Evolutionary conservation across 164 flowering plant species (phyloP).

Genomic region (Sedum album): DNA sequence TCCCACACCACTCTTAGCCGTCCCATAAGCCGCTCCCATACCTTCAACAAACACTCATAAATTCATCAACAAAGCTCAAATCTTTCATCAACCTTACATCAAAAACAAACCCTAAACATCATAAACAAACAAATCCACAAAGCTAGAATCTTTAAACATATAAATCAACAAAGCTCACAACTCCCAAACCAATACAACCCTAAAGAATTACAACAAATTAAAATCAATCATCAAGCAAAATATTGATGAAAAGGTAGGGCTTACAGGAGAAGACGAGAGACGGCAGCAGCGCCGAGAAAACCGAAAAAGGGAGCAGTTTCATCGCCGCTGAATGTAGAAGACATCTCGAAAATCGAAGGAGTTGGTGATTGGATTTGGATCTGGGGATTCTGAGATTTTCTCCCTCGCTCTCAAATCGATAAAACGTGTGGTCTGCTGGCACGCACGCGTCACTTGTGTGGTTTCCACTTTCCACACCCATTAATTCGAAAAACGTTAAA

Average conservation of each 20-base stretch:
- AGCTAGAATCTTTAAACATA: too few relatives aligned
- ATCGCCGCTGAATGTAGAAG: slow-evolving; percentile 6
- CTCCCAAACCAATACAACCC: neutral
- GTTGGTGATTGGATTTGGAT: neutral
- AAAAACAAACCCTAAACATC: too few relatives aligned
- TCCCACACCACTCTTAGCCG: slow-evolving; percentile 89
- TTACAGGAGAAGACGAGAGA: slow-evolving; percentile 1
- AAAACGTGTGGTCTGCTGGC: neutral
- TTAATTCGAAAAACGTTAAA: neutral
- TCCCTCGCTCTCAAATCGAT: neutral
- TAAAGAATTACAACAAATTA: neutral
- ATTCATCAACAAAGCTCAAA: neutral
- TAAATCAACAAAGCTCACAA: neutral
- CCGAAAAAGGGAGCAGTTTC: slow-evolving; percentile 3
- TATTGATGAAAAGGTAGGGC: neutral
- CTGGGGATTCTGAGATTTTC: neutral
- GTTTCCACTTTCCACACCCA: neutral
- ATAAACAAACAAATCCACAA: neutral
- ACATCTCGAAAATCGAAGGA: neutral
- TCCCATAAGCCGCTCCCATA: slow-evolving; percentile 95
- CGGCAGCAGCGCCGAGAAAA: slow-evolving; percentile 1
- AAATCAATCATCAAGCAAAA: neutral
- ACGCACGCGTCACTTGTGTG: neutral
- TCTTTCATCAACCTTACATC: neutral
- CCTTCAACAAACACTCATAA: slow-evolving; percentile 23